phyloP scores from a whole-genome alignment of 306 rosid genomes.

The Mimosa bimucronata region DNA sequence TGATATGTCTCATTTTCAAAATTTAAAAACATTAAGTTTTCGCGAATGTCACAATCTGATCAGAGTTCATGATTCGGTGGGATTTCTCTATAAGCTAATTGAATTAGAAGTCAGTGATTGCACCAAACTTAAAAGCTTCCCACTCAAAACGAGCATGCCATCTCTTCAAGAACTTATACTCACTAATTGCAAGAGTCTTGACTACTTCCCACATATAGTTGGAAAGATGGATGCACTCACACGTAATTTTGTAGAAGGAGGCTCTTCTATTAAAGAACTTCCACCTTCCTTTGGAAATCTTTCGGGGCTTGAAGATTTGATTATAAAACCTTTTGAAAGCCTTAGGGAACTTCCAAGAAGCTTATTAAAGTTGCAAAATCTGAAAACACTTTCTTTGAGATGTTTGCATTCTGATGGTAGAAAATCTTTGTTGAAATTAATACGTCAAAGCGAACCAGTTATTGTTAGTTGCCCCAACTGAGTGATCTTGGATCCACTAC shows the following conservation, averaged over 20 bases:
- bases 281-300: constrained; percentile 30
- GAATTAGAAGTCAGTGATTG: neutral
- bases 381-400: neutral
- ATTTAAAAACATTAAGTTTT: neutral
- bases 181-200: neutral
- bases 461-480: neutral
- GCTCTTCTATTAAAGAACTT: neutral
- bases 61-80: neutral
- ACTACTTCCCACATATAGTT: constrained; percentile 15
- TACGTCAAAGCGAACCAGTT: neutral
- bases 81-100: neutral
- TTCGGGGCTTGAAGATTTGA: neutral
- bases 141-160: neutral
- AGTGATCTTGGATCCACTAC: neutral
- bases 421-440: neutral
- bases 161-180: constrained; percentile 15
- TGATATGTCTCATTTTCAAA: neutral
- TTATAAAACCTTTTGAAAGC: neutral
- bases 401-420: neutral
- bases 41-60: neutral
- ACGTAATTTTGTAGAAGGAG: neutral
- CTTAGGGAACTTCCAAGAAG: constrained; percentile 12
- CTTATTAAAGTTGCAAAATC: neutral
- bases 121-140: neutral
- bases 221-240: neutral